phyloP scores from a whole-genome alignment of 2,329 filamentous ascomycete species.

The Xylariales sp. region DNA sequence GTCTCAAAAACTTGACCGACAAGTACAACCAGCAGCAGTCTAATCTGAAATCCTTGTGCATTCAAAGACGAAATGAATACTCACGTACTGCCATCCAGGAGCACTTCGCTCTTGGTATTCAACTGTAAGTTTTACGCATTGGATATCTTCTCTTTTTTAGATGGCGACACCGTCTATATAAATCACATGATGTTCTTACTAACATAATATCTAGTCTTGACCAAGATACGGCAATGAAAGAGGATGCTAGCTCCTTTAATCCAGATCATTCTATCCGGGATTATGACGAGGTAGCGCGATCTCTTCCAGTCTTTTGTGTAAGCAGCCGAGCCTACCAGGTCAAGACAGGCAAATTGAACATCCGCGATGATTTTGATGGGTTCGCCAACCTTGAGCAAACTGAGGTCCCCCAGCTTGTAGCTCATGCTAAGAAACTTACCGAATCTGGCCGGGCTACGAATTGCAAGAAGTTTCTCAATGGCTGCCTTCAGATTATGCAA shows the following conservation, averaged over 20 bases:
- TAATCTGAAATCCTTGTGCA: constrained; percentile 34
- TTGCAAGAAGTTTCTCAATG: constrained; percentile 46
- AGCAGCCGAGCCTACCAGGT: constrained; percentile 60
- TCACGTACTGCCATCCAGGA: constrained; percentile 48
- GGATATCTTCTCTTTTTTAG: not conserved
- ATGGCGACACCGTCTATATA: not conserved
- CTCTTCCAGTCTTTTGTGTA: constrained; percentile 61
- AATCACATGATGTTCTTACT: not conserved
- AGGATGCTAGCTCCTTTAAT: constrained; percentile 50
- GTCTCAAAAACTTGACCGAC: constrained; percentile 39
- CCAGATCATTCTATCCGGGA: constrained; percentile 50
- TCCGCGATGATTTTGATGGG: constrained; percentile 43
- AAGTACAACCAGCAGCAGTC: constrained; percentile 23
- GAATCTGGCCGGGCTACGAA: constrained; percentile 32
- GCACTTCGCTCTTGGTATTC: constrained; percentile 55
- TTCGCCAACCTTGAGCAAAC: constrained; percentile 51
- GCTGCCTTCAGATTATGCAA: constrained; percentile 39
- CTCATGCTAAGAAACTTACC: constrained; percentile 55
- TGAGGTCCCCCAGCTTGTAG: constrained; percentile 53
- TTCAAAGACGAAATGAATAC: constrained; percentile 52
- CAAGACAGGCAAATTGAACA: constrained; percentile 47
- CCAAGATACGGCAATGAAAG: constrained; percentile 44
- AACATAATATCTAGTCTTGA: constrained; percentile 36
- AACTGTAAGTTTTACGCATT: constrained; percentile 36
- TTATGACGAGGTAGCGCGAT: constrained; percentile 51